Evolutionary conservation across 2,329 filamentous ascomycete genomes (phyloP).

Genomic region (Scedosporium aurantiacum): DNA sequence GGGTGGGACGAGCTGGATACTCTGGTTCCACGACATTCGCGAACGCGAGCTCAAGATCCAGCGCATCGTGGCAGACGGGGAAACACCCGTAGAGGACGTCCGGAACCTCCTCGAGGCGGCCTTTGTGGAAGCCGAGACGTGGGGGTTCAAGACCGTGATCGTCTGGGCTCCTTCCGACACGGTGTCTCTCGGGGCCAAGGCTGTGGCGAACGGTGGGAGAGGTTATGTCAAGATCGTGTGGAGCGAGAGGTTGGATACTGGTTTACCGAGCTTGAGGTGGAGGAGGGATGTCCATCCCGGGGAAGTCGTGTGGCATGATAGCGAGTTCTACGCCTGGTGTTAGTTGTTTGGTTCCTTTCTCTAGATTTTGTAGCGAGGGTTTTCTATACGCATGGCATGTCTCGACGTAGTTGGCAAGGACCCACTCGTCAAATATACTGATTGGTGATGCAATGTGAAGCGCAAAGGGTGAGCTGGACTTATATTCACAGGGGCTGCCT

Average conservation of each 20-base stretch:
- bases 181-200: slow-evolving; percentile 17
- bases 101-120: slow-evolving; percentile 20
- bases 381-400: neutral
- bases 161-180: slow-evolving; percentile 21
- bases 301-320: slow-evolving; percentile 2
- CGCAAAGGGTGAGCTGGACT: no score
- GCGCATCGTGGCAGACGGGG: slow-evolving; percentile 8
- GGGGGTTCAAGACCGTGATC: slow-evolving; percentile 17
- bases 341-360: neutral
- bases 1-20: slow-evolving; percentile 18
- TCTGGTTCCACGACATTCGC: slow-evolving; percentile 25
- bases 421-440: no score
- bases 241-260: slow-evolving; percentile 16
- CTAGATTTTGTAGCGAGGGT: neutral
- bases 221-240: slow-evolving; percentile 18
- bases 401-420: no score
- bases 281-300: neutral
- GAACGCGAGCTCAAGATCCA: slow-evolving; percentile 3
- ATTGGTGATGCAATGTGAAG: no score
- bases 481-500: no score
- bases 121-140: slow-evolving; percentile 18
- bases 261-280: neutral
- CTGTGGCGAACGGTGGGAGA: slow-evolving; percentile 26
- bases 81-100: slow-evolving; percentile 9
- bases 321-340: neutral